Evolutionary conservation across 192 early-diverging fungal genomes (phyloP).

Genomic region (Anaeromyces robustus): DNA sequence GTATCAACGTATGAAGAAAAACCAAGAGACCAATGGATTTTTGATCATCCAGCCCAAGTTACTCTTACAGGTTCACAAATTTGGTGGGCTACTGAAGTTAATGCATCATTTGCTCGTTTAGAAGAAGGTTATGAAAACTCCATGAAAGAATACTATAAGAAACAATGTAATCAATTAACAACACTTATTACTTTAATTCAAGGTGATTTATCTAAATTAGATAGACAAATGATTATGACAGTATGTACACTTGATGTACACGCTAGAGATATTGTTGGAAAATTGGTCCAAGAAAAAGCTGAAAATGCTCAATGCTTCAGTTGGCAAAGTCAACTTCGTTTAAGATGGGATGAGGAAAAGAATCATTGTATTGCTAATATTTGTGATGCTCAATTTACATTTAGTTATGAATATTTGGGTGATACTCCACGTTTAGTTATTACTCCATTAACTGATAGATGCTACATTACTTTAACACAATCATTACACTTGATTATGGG

Average conservation of each 20-base stretch:
- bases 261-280: slow-evolving; percentile 49
- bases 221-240: slow-evolving; percentile 56
- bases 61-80: slow-evolving; percentile 44
- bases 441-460: slow-evolving; percentile 46
- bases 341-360: slow-evolving; percentile 45
- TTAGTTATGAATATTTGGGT: slow-evolving; percentile 49
- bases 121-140: slow-evolving; percentile 55
- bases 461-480: slow-evolving; percentile 50
- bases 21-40: slow-evolving; percentile 54
- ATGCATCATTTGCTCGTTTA: slow-evolving; percentile 35
- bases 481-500: slow-evolving; percentile 49
- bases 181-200: slow-evolving; percentile 45
- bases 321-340: slow-evolving; percentile 44
- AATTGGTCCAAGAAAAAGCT: slow-evolving; percentile 45
- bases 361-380: slow-evolving; percentile 49
- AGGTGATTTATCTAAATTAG: slow-evolving; percentile 26
- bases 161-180: slow-evolving; percentile 49
- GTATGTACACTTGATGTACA: slow-evolving; percentile 51
- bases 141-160: slow-evolving; percentile 54
- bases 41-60: slow-evolving; percentile 49
- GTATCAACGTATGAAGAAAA: slow-evolving; percentile 49
- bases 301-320: slow-evolving; percentile 48
- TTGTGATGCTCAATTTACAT: slow-evolving; percentile 45
- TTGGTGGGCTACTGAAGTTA: slow-evolving; percentile 59
- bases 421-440: slow-evolving; percentile 49